These are phyloP conservation scores for Solanum rostratum DNA, from an alignment of 257 asterid species.

Conservation along the genomic window DNA sequence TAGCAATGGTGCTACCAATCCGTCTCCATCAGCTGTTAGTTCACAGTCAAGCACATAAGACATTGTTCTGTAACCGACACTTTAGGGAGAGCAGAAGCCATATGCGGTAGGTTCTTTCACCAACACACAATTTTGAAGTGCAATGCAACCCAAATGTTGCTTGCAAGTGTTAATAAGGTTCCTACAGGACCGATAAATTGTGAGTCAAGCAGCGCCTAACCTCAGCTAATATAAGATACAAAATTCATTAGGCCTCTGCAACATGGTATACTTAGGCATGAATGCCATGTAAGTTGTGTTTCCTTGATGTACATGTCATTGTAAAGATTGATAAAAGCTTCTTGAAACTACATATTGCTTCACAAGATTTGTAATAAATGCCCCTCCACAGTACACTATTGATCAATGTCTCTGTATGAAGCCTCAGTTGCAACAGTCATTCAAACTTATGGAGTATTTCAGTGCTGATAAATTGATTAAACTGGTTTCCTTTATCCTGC, in stretches of 20 bases:
- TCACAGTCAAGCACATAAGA: constrained; percentile 23
- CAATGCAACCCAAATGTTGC: neutral
- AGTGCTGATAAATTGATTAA: constrained; percentile 31
- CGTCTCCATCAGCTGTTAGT: constrained; percentile 28
- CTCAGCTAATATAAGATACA: neutral
- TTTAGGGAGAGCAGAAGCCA: neutral
- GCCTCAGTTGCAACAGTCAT: neutral
- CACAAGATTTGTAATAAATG: neutral
- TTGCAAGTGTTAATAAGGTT: neutral
- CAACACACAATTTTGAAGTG: neutral
- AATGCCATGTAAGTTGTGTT: neutral
- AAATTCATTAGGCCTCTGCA: neutral
- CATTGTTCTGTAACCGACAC: neutral
- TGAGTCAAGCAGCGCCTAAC: neutral
- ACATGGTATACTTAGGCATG: neutral
- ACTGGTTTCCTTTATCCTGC: constrained; percentile 49
- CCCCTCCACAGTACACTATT: neutral
- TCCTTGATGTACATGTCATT: neutral
- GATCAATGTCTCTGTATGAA: neutral
- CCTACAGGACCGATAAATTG: neutral
- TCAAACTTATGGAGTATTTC: neutral
- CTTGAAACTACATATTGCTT: neutral
- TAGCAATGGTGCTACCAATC: constrained; percentile 12
- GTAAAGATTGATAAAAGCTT: neutral
- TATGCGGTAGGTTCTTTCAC: neutral